phyloP scores from a whole-genome alignment of 2,329 filamentous ascomycete species.

The Bretziella fagacearum region DNA sequence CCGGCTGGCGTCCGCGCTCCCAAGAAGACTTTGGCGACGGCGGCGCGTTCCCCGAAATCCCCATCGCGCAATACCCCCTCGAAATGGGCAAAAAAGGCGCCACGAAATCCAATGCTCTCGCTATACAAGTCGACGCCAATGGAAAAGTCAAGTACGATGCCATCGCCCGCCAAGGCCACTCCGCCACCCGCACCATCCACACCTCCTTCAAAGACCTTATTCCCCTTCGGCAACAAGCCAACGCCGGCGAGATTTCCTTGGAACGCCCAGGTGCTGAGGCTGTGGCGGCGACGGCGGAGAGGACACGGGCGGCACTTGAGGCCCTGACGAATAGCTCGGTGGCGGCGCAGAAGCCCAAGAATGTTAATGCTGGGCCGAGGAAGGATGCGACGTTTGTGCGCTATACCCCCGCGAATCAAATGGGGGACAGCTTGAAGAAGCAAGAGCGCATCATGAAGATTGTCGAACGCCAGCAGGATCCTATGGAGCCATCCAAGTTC shows the following conservation, averaged over 20 bases:
- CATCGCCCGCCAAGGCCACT: slow-evolving; percentile 78
- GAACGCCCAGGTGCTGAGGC: slow-evolving; percentile 72
- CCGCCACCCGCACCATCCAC: slow-evolving; percentile 70
- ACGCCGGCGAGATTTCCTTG: slow-evolving; percentile 80
- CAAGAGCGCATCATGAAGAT: slow-evolving; percentile 98
- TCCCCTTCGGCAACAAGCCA: slow-evolving; percentile 76
- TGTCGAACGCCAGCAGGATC: slow-evolving; percentile 81
- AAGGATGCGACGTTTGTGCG: slow-evolving; percentile 85
- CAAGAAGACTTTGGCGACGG: slow-evolving; percentile 92
- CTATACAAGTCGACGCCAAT: slow-evolving; percentile 78
- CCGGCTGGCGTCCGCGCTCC: slow-evolving; percentile 76
- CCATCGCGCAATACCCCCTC: slow-evolving; percentile 85
- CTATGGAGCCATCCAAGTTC: slow-evolving; percentile 94
- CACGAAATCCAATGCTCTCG: slow-evolving; percentile 65
- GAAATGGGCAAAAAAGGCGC: slow-evolving; percentile 78
- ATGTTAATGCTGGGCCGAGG: slow-evolving; percentile 62
- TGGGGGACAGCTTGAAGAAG: slow-evolving; percentile 75
- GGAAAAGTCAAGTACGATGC: slow-evolving; percentile 95
- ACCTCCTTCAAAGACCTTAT: slow-evolving; percentile 95
- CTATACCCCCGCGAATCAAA: slow-evolving; percentile 92
- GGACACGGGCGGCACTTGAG: slow-evolving; percentile 73
- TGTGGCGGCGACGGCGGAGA: slow-evolving; percentile 67
- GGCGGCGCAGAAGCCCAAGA: slow-evolving; percentile 89
- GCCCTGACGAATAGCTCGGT: slow-evolving; percentile 70
- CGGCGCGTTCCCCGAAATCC: slow-evolving; percentile 86